Evolutionary conservation across 163 green algal genomes (phyloP).

Genomic region (Chlamydomonas reinhardtii): DNA sequence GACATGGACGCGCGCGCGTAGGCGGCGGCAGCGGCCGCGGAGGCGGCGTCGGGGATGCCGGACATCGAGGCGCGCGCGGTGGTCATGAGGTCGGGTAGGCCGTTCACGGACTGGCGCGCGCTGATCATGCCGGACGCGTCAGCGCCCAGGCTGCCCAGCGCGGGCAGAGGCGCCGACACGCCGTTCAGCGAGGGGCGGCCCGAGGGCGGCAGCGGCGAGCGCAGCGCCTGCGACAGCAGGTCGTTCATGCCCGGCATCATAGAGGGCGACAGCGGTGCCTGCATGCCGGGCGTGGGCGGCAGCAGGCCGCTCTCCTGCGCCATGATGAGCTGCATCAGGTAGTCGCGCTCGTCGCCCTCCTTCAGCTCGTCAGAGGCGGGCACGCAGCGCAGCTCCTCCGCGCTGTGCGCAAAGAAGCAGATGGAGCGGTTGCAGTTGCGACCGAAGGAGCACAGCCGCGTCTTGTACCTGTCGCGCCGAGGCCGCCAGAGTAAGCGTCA

Average conservation of each 20-base stretch:
- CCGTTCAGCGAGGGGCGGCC: slow-evolving; percentile 23
- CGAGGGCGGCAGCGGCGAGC: not conserved
- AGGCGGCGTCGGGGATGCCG: not conserved
- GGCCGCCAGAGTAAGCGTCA: not conserved
- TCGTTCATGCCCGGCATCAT: not conserved
- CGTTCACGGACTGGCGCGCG: slow-evolving; percentile 15
- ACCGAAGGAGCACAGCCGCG: slow-evolving; percentile 64
- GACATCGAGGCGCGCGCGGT: not conserved
- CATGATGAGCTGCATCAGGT: slow-evolving; percentile 53
- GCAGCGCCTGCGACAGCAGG: not conserved
- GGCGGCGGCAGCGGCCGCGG: not conserved
- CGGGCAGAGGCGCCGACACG: not conserved
- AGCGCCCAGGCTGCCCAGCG: too few species aligned
- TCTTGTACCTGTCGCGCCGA: slow-evolving; percentile 63
- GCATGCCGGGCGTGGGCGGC: slow-evolving; percentile 14
- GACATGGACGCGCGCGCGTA: slow-evolving; percentile 16
- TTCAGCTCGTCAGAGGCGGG: slow-evolving; percentile 41
- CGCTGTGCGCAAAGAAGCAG: slow-evolving; percentile 76
- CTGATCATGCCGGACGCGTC: slow-evolving; percentile 3
- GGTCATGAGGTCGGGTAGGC: slow-evolving; percentile 28
- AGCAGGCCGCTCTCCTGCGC: slow-evolving; percentile 39
- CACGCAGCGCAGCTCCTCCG: slow-evolving; percentile 62
- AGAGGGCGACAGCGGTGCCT: slow-evolving; percentile 1
- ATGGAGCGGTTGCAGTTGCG: slow-evolving; percentile 68
- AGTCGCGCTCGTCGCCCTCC: slow-evolving; percentile 56